A percentile compares a stretch with the other conserved stretches of the same genome.
phyloP scores from a whole-genome alignment of 1,284 basidiomycete genomes.

The Malassezia vespertilionis region DNA sequence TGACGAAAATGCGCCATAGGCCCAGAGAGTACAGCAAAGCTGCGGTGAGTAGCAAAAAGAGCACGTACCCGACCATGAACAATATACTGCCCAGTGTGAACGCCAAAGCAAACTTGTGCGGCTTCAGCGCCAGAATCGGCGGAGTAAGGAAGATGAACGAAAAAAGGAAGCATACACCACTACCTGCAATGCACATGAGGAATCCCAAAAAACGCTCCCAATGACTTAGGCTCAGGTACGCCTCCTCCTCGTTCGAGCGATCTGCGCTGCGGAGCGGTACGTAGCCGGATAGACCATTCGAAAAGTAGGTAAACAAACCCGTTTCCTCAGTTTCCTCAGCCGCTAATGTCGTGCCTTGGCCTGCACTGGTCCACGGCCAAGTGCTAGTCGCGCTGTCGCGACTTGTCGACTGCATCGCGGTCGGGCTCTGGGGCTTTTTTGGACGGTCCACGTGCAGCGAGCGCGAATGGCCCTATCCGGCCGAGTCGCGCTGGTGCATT shows the following conservation, averaged over 20 bases:
- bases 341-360: no score
- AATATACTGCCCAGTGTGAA: slow-evolving; percentile 42
- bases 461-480: no score
- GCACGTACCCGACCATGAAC: slow-evolving; percentile 44
- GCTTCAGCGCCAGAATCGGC: slow-evolving; percentile 53
- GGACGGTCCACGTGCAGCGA: no score
- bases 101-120: slow-evolving; percentile 43
- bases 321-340: no score
- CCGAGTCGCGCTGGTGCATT: no score
- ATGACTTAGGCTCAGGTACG: slow-evolving; percentile 54
- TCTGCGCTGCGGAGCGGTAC: slow-evolving; percentile 75
- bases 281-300: slow-evolving; percentile 60
- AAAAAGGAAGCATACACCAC: slow-evolving; percentile 86
- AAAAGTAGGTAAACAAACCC: slow-evolving; percentile 28
- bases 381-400: no score
- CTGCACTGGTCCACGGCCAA: no score
- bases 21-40: slow-evolving; percentile 41
- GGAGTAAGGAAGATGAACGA: slow-evolving; percentile 77
- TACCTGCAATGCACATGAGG: slow-evolving; percentile 74
- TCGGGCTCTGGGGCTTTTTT: no score
- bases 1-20: slow-evolving; percentile 42
- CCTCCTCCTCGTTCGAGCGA: slow-evolving; percentile 84
- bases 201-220: slow-evolving; percentile 67
- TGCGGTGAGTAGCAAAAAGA: slow-evolving; percentile 4
- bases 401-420: no score